These are phyloP conservation scores for Xylaria digitata DNA, from an alignment of 2,329 filamentous ascomycete genomes.

Conservation along the genomic window DNA sequence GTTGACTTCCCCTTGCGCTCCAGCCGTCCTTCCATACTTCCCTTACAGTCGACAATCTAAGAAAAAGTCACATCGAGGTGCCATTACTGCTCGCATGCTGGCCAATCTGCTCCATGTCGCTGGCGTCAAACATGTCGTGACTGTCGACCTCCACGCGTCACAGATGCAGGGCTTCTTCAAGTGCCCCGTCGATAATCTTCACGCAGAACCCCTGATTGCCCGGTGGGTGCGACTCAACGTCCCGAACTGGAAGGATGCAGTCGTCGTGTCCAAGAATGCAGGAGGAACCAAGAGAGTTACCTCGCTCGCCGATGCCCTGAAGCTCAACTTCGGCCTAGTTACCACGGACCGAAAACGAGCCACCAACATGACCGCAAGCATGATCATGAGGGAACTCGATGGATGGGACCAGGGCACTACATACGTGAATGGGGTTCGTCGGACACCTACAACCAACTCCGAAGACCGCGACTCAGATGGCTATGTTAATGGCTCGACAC, in stretches of 20 bases:
- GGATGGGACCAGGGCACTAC: constrained; percentile 52
- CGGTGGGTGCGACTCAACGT: constrained; percentile 95
- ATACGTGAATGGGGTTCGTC: constrained; percentile 46
- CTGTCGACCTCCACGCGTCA: constrained; percentile 94
- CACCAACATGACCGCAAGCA: constrained; percentile 78
- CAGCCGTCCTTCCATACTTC: constrained; percentile 92
- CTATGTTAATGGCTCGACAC: constrained; percentile 46
- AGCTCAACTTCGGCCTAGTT: constrained; percentile 97
- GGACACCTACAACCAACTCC: constrained; percentile 39
- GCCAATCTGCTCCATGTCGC: constrained; percentile 94
- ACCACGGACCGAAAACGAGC: constrained; percentile 81
- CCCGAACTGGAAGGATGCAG: constrained; percentile 86
- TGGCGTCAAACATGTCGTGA: constrained; percentile 97
- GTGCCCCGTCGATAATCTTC: constrained; percentile 96
- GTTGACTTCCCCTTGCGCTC: constrained; percentile 10
- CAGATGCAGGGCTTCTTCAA: constrained; percentile 99
- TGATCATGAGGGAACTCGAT: constrained; percentile 77
- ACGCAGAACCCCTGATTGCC: constrained; percentile 93
- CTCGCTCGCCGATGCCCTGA: constrained; percentile 92
- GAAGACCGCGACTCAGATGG: constrained; percentile 48
- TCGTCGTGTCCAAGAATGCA: constrained; percentile 98
- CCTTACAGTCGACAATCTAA: constrained; percentile 99
- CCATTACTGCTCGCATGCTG: constrained; percentile 96
- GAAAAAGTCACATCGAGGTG: constrained; percentile 96
- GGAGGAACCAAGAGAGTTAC: constrained; percentile 98